Percentiles rank a stretch among this genome's conserved stretches.
These are phyloP conservation scores for Paecilomyces dactylethromorphus DNA, from an alignment of 2,329 filamentous ascomycete genomes.

Conservation along the genomic window DNA sequence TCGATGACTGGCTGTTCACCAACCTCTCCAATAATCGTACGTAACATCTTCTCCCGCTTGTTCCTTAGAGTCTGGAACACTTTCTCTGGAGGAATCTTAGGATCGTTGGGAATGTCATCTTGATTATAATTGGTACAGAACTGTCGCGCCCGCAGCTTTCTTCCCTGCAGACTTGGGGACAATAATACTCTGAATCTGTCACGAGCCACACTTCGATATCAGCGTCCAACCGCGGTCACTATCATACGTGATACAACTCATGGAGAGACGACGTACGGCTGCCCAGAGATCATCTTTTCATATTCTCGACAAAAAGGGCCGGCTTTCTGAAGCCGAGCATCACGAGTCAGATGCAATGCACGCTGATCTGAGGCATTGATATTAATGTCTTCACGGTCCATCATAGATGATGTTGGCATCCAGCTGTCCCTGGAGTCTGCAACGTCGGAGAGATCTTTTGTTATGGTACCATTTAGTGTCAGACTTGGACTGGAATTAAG, in stretches of 20 bases:
- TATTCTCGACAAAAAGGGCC: slow-evolving; percentile 3
- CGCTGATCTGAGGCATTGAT: background rate
- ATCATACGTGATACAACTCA: background rate
- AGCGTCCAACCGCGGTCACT: background rate
- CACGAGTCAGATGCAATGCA: background rate
- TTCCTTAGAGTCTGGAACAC: slow-evolving; percentile 5
- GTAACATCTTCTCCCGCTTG: slow-evolving; percentile 7
- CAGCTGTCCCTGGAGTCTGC: background rate
- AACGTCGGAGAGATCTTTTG: background rate
- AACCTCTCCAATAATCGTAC: slow-evolving; percentile 8
- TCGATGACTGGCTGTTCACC: slow-evolving; percentile 41
- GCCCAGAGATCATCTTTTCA: slow-evolving; percentile 7
- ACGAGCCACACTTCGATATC: background rate
- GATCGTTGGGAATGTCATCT: slow-evolving; percentile 7
- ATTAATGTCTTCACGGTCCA: background rate
- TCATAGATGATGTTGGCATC: background rate
- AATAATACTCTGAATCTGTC: slow-evolving; percentile 5
- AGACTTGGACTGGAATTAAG: background rate
- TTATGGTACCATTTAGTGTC: background rate
- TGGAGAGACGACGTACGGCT: slow-evolving; percentile 5
- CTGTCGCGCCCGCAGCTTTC: slow-evolving; percentile 6
- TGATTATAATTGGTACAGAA: slow-evolving; percentile 10
- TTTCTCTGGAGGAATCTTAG: slow-evolving; percentile 5
- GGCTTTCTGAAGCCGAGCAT: slow-evolving; percentile 1
- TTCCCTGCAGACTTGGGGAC: slow-evolving; percentile 6